Conservation (phyloP, 148 eudicot genomes). For the Pharnaceum exiguum region DNA sequence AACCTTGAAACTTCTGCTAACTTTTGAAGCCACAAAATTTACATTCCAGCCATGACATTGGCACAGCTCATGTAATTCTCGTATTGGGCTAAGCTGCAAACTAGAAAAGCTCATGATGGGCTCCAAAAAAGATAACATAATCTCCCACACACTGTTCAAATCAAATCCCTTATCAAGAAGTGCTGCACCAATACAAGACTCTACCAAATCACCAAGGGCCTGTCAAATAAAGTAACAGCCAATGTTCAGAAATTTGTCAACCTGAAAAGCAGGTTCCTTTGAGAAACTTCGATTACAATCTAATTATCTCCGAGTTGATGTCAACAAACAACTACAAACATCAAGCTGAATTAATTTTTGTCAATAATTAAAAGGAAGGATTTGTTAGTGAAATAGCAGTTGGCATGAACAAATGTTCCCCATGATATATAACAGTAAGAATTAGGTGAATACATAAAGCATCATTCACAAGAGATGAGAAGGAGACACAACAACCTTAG, state of each 20-base stretch:
- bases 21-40: slow-evolving; percentile 35
- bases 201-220: slow-evolving; percentile 96
- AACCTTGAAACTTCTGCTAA: slow-evolving; percentile 34
- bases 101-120: slow-evolving; percentile 56
- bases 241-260: neutral
- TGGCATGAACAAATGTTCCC: neutral
- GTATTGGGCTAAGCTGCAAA: slow-evolving; percentile 55
- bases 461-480: slow-evolving; percentile 8
- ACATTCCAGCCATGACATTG: slow-evolving; percentile 47
- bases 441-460: neutral
- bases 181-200: slow-evolving; percentile 83
- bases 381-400: neutral
- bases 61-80: slow-evolving; percentile 79
- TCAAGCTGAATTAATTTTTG: neutral
- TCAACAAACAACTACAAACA: neutral
- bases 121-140: slow-evolving; percentile 62
- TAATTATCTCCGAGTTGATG: neutral
- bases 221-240: slow-evolving; percentile 23
- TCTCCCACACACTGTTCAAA: slow-evolving; percentile 62
- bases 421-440: neutral
- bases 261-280: neutral
- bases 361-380: too few relatives aligned
- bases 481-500: slow-evolving; percentile 51
- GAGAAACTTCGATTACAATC: neutral
- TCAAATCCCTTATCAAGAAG: slow-evolving; percentile 85